Evolutionary conservation across 73 alveolate genomes (phyloP).

Genomic region (Uronychia setigera): DNA sequence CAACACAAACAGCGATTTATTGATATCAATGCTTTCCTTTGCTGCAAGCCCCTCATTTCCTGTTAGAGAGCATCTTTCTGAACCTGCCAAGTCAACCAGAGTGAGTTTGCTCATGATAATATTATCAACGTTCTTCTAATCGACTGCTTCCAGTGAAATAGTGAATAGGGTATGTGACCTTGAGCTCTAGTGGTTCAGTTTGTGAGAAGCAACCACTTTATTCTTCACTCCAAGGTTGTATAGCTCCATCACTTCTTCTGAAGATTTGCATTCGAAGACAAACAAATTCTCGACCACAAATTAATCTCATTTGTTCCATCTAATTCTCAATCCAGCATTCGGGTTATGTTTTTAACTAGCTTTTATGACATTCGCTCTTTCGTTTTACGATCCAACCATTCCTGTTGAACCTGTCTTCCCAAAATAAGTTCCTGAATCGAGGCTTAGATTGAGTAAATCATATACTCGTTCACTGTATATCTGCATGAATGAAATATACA

Average conservation of each 20-base stretch:
- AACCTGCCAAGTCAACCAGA: slow-evolving; percentile 80
- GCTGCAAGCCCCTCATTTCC: slow-evolving; percentile 88
- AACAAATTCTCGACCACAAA: slow-evolving; percentile 81
- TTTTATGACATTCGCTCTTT: not conserved
- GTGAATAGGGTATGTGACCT: slow-evolving; percentile 95
- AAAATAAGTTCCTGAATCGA: too few relatives aligned
- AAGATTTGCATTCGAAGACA: slow-evolving; percentile 67
- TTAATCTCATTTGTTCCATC: slow-evolving; percentile 75
- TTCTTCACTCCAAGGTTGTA: slow-evolving; percentile 81
- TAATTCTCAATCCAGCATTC: slow-evolving; percentile 60
- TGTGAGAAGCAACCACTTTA: slow-evolving; percentile 92
- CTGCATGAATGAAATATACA: slow-evolving; percentile 51
- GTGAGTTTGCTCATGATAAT: slow-evolving; percentile 70
- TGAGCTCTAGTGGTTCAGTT: slow-evolving; percentile 85
- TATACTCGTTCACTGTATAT: slow-evolving; percentile 63
- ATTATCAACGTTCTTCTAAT: slow-evolving; percentile 75
- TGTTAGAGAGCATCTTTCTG: slow-evolving; percentile 79
- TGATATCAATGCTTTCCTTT: slow-evolving; percentile 94
- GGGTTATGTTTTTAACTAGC: not conserved
- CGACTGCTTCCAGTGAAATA: slow-evolving; percentile 79
- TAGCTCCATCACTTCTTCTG: slow-evolving; percentile 70
- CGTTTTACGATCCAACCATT: too few relatives aligned
- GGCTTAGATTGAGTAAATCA: slow-evolving; percentile 51
- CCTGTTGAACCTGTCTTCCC: too few relatives aligned
- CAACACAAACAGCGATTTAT: slow-evolving; percentile 89